Evolutionary conservation across 2,329 filamentous ascomycete genomes (phyloP).

Genomic region (Xylariaceae sp.): DNA sequence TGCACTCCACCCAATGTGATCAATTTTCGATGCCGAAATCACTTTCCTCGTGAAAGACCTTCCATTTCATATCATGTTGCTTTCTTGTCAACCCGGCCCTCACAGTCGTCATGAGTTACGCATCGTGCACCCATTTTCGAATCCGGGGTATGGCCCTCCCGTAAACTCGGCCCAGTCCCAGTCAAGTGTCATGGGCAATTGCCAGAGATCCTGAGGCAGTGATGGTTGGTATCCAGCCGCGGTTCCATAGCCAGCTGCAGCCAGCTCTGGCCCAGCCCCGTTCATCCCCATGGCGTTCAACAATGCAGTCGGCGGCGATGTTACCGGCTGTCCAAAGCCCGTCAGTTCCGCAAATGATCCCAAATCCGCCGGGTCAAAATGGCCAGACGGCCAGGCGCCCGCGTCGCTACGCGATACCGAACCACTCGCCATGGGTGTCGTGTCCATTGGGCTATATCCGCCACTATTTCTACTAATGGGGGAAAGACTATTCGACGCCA

Average conservation of each 20-base stretch:
- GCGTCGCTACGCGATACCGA: constrained; percentile 42
- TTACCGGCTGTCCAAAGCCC: constrained; percentile 36
- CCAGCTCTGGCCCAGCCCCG: constrained; percentile 21
- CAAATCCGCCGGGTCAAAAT: constrained; percentile 39
- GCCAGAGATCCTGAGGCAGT: constrained; percentile 88
- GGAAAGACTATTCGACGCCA: constrained; percentile 11
- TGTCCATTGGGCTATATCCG: constrained; percentile 37
- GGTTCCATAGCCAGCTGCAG: constrained; percentile 9
- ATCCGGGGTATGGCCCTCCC: constrained; percentile 57
- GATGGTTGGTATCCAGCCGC: constrained; percentile 63
- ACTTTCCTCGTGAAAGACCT: not conserved
- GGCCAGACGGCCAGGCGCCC: constrained; percentile 42
- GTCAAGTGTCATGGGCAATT: constrained; percentile 92
- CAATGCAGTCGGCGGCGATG: constrained; percentile 26
- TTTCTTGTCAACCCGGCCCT: not conserved
- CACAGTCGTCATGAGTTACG: constrained; percentile 5
- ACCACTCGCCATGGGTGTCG: constrained; percentile 34
- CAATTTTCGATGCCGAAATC: not conserved
- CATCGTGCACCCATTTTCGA: constrained; percentile 52
- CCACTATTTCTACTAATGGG: constrained; percentile 14
- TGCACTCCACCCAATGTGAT: not conserved
- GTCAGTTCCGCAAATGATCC: constrained; percentile 43
- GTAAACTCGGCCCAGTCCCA: constrained; percentile 74
- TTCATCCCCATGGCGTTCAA: constrained; percentile 34
- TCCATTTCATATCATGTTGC: not conserved